Evolutionary conservation across 306 rosid genomes (phyloP), one percentile per base, ranked within the genome.

Genomic region (Prunus mongolica): DNA sequence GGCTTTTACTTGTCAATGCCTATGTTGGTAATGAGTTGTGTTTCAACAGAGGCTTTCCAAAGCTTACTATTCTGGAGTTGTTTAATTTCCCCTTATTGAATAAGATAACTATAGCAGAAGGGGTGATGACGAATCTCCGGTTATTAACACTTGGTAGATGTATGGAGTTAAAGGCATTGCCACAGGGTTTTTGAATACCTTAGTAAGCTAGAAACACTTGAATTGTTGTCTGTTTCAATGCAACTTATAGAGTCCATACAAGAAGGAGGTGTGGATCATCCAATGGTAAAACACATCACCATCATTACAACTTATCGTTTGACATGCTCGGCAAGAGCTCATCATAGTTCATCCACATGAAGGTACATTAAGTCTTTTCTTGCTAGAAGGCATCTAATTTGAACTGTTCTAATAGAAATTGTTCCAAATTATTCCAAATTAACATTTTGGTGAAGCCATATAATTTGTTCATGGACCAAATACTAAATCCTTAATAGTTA

Each of bases 131-230:
- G 1, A 30, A n/a, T 65, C 66, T 79, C n/a, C 25, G 15, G 19
- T 8, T 3, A 12, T 22, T 79, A 1, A 0, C 4, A 1, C 27
- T 79, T 27, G 13, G 6, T 0, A 13, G 28, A 0, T 64, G 72
- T 51, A 65, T 54, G 24, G 41, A 73, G 12, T 67, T 73, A 56
- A 72, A 9, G 54, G 27, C 30, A 45, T 13, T 79, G 38, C 82
- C 78, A n/a, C 20, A 19, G 1, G 78, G 82, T 20, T 27, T 27
- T 65, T 66, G 78, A 79, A 22, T 20, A 72, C 52, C 78, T 61
- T 27, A 14, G 50, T 3, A 28, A 10, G 10, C 72, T 72, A 8
- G 28, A 44, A 44, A 19, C 15, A 3, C 38, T 15, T 2, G 1
- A 8, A 3, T 61, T 73, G 34, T 8, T 3, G 38, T 14, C 24